Evolutionary conservation across 805 yeast genomes (phyloP).

Genomic region (Monosporozyma siamensis): DNA sequence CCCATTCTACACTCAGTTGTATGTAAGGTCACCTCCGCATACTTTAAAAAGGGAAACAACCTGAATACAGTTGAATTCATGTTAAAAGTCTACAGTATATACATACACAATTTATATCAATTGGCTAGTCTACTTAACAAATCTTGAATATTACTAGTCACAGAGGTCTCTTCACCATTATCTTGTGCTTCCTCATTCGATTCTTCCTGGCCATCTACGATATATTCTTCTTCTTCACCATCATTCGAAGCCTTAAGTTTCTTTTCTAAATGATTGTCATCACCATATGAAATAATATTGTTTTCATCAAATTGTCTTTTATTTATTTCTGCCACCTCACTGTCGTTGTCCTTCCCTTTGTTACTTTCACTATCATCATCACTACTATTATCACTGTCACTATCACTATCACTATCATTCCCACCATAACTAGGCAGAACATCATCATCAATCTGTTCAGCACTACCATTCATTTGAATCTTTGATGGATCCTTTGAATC

Average conservation of each 20-base stretch:
- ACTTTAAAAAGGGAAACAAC: no score
- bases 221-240: slow-evolving; percentile 13
- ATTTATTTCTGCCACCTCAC: not conserved
- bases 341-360: no score
- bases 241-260: slow-evolving; percentile 5
- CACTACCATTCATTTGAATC: not conserved
- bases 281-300: no score
- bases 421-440: slow-evolving; percentile 24
- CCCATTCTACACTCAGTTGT: no score
- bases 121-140: slow-evolving; percentile 28
- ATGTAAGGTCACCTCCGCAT: no score
- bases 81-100: no score
- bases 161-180: slow-evolving; percentile 10
- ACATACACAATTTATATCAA: slow-evolving; percentile 7
- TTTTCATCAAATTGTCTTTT: not conserved
- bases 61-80: no score
- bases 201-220: slow-evolving; percentile 7
- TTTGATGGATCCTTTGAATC: slow-evolving; percentile 19
- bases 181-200: slow-evolving; percentile 6
- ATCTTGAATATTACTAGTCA: slow-evolving; percentile 30
- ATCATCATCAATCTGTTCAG: slow-evolving; percentile 5
- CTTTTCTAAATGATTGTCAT: slow-evolving; percentile 6
- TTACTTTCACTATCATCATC: not conserved
- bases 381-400: slow-evolving; percentile 2
- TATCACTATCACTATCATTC: slow-evolving; percentile 14